Base-by-base conservation (phyloP, 2,329 filamentous ascomycete species). In the Phaeosphaeria sp. region DNA sequence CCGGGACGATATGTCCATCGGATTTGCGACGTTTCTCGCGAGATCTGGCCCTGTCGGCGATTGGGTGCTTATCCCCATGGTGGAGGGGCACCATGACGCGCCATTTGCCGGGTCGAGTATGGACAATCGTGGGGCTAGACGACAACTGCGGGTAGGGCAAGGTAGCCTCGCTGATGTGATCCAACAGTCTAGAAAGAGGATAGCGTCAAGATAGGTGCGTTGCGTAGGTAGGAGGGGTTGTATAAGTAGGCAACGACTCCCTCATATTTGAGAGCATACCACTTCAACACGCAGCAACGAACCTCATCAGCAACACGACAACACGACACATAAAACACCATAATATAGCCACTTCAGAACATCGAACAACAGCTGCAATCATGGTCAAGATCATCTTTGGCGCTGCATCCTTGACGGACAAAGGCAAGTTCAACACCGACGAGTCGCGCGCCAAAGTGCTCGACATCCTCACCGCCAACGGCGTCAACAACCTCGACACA, bases 301-400 rank as follows among this genome's bases (percentile, higher is more conserved):
- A 24, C 11, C 27, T n/a, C 42, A 44, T n/a, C 30, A 30, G 43
- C 33, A 21, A 42, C 33, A 27, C 30, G 25, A 13, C 30, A 13
- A 36, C 20, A 27, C 18, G 24, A 7, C 21, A 6, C 21, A 56
- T 22, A 3, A 5, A 33, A n/a, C 4, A 47, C 17, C 18, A 7
- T 13, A 36, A 13, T 36, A 36, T 13, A 36, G 11, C 30, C 15
- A 7, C 30, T 7, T 36, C 30, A 13, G 15, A 3, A 7, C 15
- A 6, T 13, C 3, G 15, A 6, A 36, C 30, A 36, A 13, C 6
- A 36, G 15, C 30, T 13, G 30, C 30, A 36, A 64, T 25, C 24
- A 69, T 70, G 67, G 66, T 79, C 62, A 78, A 79, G 57, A 65
- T 63, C 20, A 67, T 79, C 43, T 78, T 78, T 42, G 78, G 77